Base-by-base conservation (phyloP, 2,329 filamentous ascomycete species). In the Scortechinia acanthostroma region DNA sequence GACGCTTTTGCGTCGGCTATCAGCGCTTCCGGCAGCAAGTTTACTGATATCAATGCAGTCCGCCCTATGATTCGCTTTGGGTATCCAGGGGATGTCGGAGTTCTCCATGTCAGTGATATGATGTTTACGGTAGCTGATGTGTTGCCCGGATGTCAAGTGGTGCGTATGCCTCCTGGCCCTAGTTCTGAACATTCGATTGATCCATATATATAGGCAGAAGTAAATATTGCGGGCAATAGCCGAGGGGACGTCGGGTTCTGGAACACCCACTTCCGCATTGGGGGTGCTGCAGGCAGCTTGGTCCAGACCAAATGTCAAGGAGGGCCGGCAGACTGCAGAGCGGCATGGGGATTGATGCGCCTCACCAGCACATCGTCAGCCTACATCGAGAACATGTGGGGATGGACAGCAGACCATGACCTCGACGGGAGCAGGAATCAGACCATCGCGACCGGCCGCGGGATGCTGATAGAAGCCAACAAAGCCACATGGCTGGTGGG, bases 321-420 rank as follows among this genome's bases (percentile, higher is more conserved):
- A 10, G 10, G 10, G 25, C 25, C 25, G 10, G 25, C 10, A 10
- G n/a, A 10, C 25, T 30, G 25, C 25, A 30, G n/a, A 30, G 25
- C 25, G 25, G 35, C 35, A 6, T 40, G 10, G 10, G 17, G 10
- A 6, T 6, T 40, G 10, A 10, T 79, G 42, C 72, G 77, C 50
- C 59, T 77, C 13, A 63, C 69, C 0, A 28, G 54, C 2, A 61
- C 60, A 1, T 71, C 69, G 1, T 70, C 70, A 2, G 68, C 65
- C 3, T 77, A 77, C 47, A 60, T 77, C 33, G 75, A 79, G 56
- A 78, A 74, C 49, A 63, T 66, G 20, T 76, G 70, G 72, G 68
- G 66, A 53, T 74, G 71, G 71, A 65, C 68, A 1, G 71, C 72
- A 1, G 74, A 79, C 50, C 75, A 79, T 57, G 69, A 70, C 48